phyloP scores from a whole-genome alignment of 2,329 filamentous ascomycete genomes.

The Fonsecaea multimorphosa region DNA sequence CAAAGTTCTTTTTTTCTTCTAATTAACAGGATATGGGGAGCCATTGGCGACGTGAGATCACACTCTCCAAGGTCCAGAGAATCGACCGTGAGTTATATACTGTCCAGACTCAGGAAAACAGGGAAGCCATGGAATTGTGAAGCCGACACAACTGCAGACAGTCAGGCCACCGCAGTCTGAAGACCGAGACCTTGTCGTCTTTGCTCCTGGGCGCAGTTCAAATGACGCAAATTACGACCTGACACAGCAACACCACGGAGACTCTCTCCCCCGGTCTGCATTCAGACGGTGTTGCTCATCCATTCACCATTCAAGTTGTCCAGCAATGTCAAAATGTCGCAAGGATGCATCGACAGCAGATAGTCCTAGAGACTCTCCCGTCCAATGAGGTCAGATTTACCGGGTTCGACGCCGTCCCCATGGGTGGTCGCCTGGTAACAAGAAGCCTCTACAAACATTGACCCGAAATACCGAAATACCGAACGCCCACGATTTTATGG shows the following conservation, averaged over 20 bases:
- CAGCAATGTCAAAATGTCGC: neutral
- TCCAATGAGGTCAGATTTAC: neutral
- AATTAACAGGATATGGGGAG: neutral
- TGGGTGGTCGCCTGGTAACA: neutral
- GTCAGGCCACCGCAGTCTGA: neutral
- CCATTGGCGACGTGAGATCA: neutral
- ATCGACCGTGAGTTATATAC: neutral
- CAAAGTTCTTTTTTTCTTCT: neutral
- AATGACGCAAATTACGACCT: constrained; percentile 2
- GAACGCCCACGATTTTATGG: neutral
- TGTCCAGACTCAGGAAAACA: neutral
- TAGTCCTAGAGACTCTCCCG: neutral
- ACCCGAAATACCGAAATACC: constrained; percentile 13
- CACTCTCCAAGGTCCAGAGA: neutral
- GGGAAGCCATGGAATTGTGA: neutral
- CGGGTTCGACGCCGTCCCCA: neutral
- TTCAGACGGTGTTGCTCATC: neutral
- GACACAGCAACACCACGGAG: neutral
- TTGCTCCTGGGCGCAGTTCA: neutral
- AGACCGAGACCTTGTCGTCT: neutral
- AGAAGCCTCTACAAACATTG: constrained; percentile 9
- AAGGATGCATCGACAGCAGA: neutral
- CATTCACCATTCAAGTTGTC: neutral
- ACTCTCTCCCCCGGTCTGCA: neutral
- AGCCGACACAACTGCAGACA: neutral